phyloP scores from a whole-genome alignment of 2,329 filamentous ascomycete genomes.

The Hymenoscyphus salicellus region DNA sequence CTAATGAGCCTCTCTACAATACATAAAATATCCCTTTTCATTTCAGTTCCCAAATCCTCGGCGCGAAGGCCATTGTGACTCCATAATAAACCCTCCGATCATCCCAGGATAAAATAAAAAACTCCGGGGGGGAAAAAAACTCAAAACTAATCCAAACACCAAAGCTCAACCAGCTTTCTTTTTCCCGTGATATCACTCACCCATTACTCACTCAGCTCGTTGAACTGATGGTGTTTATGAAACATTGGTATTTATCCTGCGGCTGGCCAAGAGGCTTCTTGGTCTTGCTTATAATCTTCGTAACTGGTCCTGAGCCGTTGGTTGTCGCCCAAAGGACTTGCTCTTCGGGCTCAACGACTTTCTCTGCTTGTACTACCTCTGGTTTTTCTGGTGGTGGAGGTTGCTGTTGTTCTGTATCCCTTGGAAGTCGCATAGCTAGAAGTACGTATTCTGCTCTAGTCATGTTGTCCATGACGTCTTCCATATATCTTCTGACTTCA shows the following conservation, averaged over 20 bases:
- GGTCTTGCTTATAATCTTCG: slow-evolving; percentile 16
- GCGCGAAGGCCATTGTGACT: too few relatives aligned
- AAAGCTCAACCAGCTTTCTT: too few relatives aligned
- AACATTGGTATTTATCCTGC: slow-evolving; percentile 47
- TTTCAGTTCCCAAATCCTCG: too few relatives aligned
- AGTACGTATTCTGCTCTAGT: slow-evolving; percentile 66
- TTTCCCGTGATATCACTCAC: background rate
- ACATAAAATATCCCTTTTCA: too few relatives aligned
- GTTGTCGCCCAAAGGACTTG: slow-evolving; percentile 30
- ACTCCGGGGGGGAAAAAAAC: too few relatives aligned
- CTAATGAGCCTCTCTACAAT: too few relatives aligned
- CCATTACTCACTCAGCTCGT: background rate
- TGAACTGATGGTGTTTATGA: slow-evolving; percentile 37
- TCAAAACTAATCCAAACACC: too few relatives aligned
- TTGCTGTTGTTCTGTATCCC: slow-evolving; percentile 29
- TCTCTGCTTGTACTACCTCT: slow-evolving; percentile 11
- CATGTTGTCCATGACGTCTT: slow-evolving; percentile 67
- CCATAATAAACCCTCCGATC: too few relatives aligned
- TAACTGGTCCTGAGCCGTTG: slow-evolving; percentile 16
- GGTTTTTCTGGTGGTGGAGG: slow-evolving; percentile 17
- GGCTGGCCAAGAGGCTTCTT: slow-evolving; percentile 41
- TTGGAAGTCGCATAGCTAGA: slow-evolving; percentile 63
- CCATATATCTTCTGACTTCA: slow-evolving; percentile 65
- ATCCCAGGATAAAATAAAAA: too few relatives aligned
- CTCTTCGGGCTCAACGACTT: slow-evolving; percentile 17